Percentiles rank a stretch among this genome's conserved stretches.
Evolutionary conservation across 208 protist genomes (phyloP).

Genomic region (Leishmania guyanensis): DNA sequence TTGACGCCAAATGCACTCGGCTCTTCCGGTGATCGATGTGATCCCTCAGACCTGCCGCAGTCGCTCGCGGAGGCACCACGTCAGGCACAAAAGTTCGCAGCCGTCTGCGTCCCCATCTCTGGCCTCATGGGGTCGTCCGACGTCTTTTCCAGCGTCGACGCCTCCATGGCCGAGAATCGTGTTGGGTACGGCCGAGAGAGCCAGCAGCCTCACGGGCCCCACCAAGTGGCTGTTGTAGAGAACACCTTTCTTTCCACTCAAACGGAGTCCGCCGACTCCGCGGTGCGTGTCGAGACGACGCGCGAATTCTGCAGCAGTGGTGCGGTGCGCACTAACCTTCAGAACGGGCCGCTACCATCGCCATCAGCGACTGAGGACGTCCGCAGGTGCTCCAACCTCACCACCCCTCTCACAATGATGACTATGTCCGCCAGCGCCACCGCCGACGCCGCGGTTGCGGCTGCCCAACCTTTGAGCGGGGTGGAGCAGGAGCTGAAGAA

Average conservation of each 20-base stretch:
- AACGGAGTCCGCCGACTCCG: neutral
- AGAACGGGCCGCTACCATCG: neutral
- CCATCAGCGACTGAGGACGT: too few species aligned
- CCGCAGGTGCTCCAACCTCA: neutral
- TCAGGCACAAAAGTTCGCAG: neutral
- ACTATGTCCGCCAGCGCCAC: neutral
- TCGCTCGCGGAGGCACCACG: neutral
- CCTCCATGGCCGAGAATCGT: neutral
- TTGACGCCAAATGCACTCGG: neutral
- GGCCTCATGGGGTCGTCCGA: neutral
- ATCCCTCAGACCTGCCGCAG: neutral
- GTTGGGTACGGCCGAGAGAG: neutral
- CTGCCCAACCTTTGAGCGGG: neutral
- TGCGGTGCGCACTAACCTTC: neutral
- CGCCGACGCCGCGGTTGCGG: neutral
- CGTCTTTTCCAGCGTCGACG: neutral
- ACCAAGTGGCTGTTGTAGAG: neutral
- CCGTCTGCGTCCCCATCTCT: neutral
- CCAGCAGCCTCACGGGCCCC: neutral
- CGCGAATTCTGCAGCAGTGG: neutral
- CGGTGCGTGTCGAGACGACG: neutral
- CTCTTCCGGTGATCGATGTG: neutral
- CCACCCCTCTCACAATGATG: neutral
- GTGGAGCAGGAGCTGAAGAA: conserved; percentile 26
- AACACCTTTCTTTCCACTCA: neutral